These are phyloP conservation scores for Dioscorea zingiberensis DNA, from an alignment of 106 monocot genomes.

Conservation along the genomic window DNA sequence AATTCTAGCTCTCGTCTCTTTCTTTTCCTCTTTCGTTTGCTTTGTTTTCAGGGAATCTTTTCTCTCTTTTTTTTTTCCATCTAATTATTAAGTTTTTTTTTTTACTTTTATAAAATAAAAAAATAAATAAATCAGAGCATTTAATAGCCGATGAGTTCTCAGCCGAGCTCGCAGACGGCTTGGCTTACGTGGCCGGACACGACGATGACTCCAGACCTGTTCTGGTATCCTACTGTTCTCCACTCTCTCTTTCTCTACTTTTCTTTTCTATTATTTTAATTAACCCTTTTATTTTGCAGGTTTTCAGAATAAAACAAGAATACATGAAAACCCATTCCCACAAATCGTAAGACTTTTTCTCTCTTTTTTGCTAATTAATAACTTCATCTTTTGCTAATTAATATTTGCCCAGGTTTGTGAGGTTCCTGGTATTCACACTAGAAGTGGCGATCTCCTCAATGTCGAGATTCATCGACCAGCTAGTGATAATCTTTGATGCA, in stretches of 20 bases:
- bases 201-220: slow-evolving; percentile 91
- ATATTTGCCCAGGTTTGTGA: slow-evolving; percentile 37
- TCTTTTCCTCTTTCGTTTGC: neutral
- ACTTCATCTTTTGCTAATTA: neutral
- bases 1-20: too few relatives aligned
- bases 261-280: neutral
- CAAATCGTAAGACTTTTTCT: slow-evolving; percentile 58
- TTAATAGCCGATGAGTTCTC: slow-evolving; percentile 95
- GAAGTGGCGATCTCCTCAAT: slow-evolving; percentile 82
- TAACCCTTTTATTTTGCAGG: slow-evolving; percentile 33
- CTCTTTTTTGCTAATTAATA: neutral
- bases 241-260: neutral
- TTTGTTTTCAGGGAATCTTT: neutral
- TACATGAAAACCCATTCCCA: slow-evolving; percentile 79
- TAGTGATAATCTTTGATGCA: slow-evolving; percentile 83
- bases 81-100: neutral
- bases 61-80: neutral
- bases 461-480: slow-evolving; percentile 79
- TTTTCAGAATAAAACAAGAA: slow-evolving; percentile 91
- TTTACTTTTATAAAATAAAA: neutral
- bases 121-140: slow-evolving; percentile 85
- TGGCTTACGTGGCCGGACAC: slow-evolving; percentile 82
- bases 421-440: slow-evolving; percentile 88
- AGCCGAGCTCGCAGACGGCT: slow-evolving; percentile 77
- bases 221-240: slow-evolving; percentile 35